Conservation (phyloP, 805 yeast species). For the Scheffersomyces spartinae region DNA sequence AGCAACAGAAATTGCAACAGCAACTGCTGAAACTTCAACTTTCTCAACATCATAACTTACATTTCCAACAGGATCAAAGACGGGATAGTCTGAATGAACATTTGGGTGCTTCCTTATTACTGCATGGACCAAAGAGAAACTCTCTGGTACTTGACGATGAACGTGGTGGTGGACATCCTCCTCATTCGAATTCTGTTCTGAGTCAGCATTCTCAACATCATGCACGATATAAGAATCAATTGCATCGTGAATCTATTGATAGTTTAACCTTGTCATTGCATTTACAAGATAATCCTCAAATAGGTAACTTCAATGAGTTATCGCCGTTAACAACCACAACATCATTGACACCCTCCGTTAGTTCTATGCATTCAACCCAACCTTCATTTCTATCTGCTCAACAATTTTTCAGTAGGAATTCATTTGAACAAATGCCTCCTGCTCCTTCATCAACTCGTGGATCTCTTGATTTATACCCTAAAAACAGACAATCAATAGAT, state of each 20-base stretch:
- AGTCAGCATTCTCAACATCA: too few species aligned
- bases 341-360: constrained; percentile 28
- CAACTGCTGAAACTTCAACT: constrained; percentile 1
- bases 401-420: constrained; percentile 25
- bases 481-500: constrained; percentile 18
- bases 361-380: constrained; percentile 29
- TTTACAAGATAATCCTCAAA: constrained; percentile 6
- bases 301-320: constrained; percentile 14
- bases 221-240: constrained; percentile 3
- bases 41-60: constrained; percentile 2
- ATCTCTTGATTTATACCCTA: constrained; percentile 21
- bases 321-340: constrained; percentile 34
- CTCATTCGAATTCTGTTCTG: constrained; percentile 4
- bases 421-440: constrained; percentile 25
- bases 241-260: constrained; percentile 4
- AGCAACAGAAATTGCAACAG: constrained; percentile 3
- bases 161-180: constrained; percentile 3
- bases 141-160: constrained; percentile 1
- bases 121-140: constrained; percentile 1
- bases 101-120: too few species aligned
- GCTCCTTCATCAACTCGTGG: constrained; percentile 15
- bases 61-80: neutral
- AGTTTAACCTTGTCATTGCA: too few species aligned
- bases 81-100: too few species aligned
- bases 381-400: constrained; percentile 33